Evolutionary conservation across 495 filamentous ascomycete species (phyloP), one percentile per base, ranked within the genome.

Genomic region (Daldinia decipiens): DNA sequence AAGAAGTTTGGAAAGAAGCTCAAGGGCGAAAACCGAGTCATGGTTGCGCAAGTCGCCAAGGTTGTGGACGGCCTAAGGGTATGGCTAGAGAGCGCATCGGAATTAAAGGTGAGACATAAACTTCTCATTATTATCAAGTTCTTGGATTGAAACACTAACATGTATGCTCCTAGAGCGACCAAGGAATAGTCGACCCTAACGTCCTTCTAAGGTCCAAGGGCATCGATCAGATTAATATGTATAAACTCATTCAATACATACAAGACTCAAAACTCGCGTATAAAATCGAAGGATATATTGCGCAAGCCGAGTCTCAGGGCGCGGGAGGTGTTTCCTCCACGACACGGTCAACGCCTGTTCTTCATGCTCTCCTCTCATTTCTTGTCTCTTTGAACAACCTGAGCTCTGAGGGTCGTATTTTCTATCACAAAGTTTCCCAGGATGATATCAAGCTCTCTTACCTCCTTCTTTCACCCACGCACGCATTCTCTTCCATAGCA

Each of bases 151-250:
- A 53, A 13, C 31, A 34, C 68, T 59, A 29, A 62, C 26, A 3
- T 13, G n/a, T 11, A 19, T 65, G 11, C 8, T 24, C 6, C 17
- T 79, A 86, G 69, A 72, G 77, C 0, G 71, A 76, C 12, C 91
- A 91, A 32, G 85, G 89, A 17, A 87, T 95, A 27, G 77, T 82
- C 11, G 80, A 90, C 55, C 69, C 89, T 24, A 88, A 88, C 38
- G 85, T 87, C 17, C 84, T 99, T 12, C 87, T 98, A 66, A 85
- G 89, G 47, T 89, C 91, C 47, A 97, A 97, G 71, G 93, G 93
- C 1, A 92, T 95, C 27, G 95, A 98, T 75, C 95, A 98, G 74
- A 92, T 98, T 78, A 98, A 99, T 72, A 86, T 97, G 21, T 93
- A 92, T 78, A 94, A 97, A 73, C 83, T 99, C 12, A 88, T 92